A percentile compares a stretch with the other conserved stretches of the same genome.
Evolutionary conservation across 805 yeast genomes (phyloP).

Genomic region (Yarrowia sp.): DNA sequence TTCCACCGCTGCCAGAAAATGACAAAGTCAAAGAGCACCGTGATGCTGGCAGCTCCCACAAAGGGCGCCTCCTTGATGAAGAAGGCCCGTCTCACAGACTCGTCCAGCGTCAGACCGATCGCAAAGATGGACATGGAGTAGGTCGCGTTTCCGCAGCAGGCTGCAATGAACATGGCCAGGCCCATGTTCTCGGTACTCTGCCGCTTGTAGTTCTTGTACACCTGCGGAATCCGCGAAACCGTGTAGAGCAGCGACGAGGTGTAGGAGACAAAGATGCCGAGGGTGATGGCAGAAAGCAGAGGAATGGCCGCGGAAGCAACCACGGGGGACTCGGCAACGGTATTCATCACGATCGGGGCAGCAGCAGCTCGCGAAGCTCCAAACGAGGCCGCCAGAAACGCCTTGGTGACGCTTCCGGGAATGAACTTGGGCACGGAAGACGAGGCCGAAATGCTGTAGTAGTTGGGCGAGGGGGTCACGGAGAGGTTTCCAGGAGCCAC

Average conservation of each 20-base stretch:
- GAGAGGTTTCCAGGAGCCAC: background rate
- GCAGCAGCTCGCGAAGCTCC: constrained; percentile 25
- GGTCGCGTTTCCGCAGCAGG: constrained; percentile 71
- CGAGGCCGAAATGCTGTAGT: constrained; percentile 5
- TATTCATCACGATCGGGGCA: background rate
- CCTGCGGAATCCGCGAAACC: constrained; percentile 79
- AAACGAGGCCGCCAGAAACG: constrained; percentile 16
- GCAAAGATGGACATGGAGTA: constrained; percentile 74
- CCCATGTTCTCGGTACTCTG: constrained; percentile 87
- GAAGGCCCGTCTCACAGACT: constrained; percentile 46
- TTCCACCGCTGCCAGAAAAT: constrained; percentile 39
- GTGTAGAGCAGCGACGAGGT: constrained; percentile 71
- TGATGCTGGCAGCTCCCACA: constrained; percentile 81
- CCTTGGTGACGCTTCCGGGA: constrained; percentile 22
- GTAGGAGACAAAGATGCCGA: constrained; percentile 68
- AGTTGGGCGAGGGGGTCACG: constrained; percentile 33
- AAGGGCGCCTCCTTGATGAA: constrained; percentile 73
- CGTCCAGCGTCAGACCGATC: constrained; percentile 51
- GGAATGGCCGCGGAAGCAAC: background rate
- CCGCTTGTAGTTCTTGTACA: constrained; percentile 68
- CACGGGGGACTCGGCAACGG: background rate
- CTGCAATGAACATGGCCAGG: constrained; percentile 73
- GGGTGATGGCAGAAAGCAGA: background rate
- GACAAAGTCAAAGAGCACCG: constrained; percentile 69
- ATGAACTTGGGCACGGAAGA: constrained; percentile 11